A percentile compares a stretch with the other conserved stretches of the same genome.
Conservation (phyloP, 305 asterid genomes). For the Ruellia speciosa region DNA sequence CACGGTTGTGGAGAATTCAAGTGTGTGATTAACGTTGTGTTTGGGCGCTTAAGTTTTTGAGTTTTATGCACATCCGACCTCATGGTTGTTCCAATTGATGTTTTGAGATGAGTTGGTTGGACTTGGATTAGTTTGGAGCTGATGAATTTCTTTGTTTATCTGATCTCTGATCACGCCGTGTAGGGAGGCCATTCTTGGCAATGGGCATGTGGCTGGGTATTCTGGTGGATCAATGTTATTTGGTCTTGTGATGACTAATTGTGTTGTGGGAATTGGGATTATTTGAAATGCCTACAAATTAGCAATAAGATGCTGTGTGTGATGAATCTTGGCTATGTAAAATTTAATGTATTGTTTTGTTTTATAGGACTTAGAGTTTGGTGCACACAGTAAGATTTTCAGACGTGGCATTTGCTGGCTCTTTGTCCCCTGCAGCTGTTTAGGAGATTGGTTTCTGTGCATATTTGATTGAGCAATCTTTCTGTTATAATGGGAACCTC, state of each 20-base stretch:
- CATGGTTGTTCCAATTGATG: background rate
- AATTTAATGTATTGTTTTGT: slow-evolving; percentile 13
- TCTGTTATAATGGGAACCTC: slow-evolving; percentile 55
- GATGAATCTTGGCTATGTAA: background rate
- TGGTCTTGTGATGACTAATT: slow-evolving; percentile 9
- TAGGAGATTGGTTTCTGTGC: slow-evolving; percentile 31
- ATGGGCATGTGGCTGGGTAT: background rate
- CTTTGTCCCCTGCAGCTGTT: slow-evolving; percentile 27
- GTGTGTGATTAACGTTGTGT: background rate
- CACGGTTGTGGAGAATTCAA: slow-evolving; percentile 5
- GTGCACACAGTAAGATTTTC: slow-evolving; percentile 12
- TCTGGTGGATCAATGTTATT: slow-evolving; percentile 16
- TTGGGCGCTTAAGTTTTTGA: slow-evolving; percentile 7
- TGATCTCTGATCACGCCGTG: background rate
- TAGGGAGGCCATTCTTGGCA: background rate
- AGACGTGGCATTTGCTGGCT: slow-evolving; percentile 16
- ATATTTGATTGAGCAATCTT: slow-evolving; percentile 29
- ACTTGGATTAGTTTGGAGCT: slow-evolving; percentile 8
- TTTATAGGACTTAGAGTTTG: slow-evolving; percentile 19
- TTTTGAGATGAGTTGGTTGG: slow-evolving; percentile 12
- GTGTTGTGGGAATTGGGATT: slow-evolving; percentile 8
- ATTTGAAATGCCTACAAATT: slow-evolving; percentile 1
- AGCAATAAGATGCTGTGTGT: background rate
- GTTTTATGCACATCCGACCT: slow-evolving; percentile 8
- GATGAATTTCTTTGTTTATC: background rate